phyloP scores from a whole-genome alignment of 148 eudicot species.

The Chenopodium berlandieri region DNA sequence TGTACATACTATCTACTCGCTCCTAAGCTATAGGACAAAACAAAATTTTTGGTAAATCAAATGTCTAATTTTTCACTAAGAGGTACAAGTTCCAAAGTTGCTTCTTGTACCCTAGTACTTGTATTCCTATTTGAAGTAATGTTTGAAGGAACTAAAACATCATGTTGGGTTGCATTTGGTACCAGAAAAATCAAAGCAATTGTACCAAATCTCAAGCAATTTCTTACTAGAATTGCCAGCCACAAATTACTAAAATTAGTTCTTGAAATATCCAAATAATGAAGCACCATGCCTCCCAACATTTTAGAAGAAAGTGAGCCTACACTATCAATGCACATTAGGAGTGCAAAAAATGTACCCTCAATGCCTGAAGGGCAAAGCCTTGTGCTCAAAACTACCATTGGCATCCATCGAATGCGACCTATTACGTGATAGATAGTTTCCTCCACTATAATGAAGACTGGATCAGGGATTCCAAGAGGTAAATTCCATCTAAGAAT shows the following conservation, averaged over 20 bases:
- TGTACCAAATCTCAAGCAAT: slow-evolving; percentile 46
- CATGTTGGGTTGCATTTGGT: slow-evolving; percentile 43
- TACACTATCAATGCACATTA: slow-evolving; percentile 68
- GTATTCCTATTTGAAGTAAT: not conserved
- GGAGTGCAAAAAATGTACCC: slow-evolving; percentile 61
- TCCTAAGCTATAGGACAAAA: not conserved
- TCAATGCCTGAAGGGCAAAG: slow-evolving; percentile 66
- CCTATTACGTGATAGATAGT: slow-evolving; percentile 36
- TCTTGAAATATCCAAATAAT: slow-evolving; percentile 52
- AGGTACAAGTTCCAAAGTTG: slow-evolving; percentile 40
- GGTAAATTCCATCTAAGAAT: slow-evolving; percentile 50
- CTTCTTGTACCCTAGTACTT: slow-evolving; percentile 12
- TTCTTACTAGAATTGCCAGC: slow-evolving; percentile 50
- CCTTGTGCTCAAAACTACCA: slow-evolving; percentile 54
- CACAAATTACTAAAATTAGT: slow-evolving; percentile 55
- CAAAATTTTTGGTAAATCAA: not conserved
- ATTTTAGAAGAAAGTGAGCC: slow-evolving; percentile 50
- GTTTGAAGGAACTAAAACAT: slow-evolving; percentile 34
- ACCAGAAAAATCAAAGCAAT: slow-evolving; percentile 49
- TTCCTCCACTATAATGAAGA: slow-evolving; percentile 55
- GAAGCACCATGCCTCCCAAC: slow-evolving; percentile 56
- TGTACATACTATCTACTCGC: no score
- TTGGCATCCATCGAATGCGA: slow-evolving; percentile 59
- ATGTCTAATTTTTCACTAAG: slow-evolving; percentile 20
- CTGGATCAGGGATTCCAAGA: slow-evolving; percentile 54